Evolutionary conservation across 768 basidiomycete species (phyloP).

Genomic region (Phanerodontia chrysosporium): DNA sequence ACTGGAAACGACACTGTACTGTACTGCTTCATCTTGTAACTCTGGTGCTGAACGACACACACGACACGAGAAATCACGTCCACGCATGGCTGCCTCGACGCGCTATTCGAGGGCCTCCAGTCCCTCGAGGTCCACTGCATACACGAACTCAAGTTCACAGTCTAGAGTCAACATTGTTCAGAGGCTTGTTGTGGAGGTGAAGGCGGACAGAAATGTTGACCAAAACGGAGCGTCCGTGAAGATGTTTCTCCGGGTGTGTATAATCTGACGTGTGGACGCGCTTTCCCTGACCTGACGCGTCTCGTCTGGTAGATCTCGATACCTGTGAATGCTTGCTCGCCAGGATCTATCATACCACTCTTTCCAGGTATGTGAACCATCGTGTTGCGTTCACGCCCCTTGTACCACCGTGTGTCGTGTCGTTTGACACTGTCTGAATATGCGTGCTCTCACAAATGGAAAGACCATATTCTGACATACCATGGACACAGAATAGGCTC

Average conservation of each 20-base stretch:
- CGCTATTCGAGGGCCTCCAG: slow-evolving; percentile 27
- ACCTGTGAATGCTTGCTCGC: slow-evolving; percentile 59
- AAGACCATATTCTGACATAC: neutral
- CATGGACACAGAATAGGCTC: neutral
- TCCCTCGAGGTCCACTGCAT: slow-evolving; percentile 26
- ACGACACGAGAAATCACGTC: neutral
- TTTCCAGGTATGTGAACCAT: slow-evolving; percentile 55
- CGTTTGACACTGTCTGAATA: neutral
- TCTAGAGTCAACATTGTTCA: slow-evolving; percentile 66
- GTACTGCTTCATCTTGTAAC: neutral
- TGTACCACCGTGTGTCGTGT: neutral
- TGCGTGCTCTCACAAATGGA: neutral
- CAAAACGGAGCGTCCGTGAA: slow-evolving; percentile 62
- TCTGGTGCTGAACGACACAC: neutral
- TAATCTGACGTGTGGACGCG: neutral
- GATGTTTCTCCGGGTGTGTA: slow-evolving; percentile 71
- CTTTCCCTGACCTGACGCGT: neutral
- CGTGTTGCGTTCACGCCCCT: neutral
- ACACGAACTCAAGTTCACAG: slow-evolving; percentile 19
- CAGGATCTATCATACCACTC: slow-evolving; percentile 58
- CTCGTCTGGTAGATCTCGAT: slow-evolving; percentile 48
- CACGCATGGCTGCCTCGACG: slow-evolving; percentile 13
- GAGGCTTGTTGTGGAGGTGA: slow-evolving; percentile 71
- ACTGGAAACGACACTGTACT: neutral
- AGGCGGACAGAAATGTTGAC: slow-evolving; percentile 60